Base-by-base conservation (phyloP, 495 filamentous ascomycete species). In the Xylaria curta region DNA sequence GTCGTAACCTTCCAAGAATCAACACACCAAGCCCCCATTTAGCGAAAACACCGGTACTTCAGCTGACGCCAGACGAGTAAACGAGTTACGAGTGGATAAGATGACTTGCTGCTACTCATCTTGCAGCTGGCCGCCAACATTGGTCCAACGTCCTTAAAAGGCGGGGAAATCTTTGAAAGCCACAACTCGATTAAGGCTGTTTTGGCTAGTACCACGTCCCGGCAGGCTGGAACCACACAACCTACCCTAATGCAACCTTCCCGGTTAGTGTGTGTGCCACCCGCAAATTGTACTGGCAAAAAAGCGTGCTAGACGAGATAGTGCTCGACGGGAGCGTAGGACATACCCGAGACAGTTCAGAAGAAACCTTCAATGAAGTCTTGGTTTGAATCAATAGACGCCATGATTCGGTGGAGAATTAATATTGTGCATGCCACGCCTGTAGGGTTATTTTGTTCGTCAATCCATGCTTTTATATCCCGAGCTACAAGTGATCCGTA, bases 181-280 rank as follows among this genome's bases (percentile, higher is more conserved):
- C 66, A 61, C 54, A 47, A 38, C 24, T 13, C 31, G 44, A 69
- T 69, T 61, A 33, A 46, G 54, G 53, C 38, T 44, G 38, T 63
- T 26, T 40, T 69, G 31, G 40, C 40, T 38, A 28, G 19, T 26
- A 24, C 17, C 33, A 12, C 58, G 68, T 61, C 68, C 68, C 68
- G 46, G 68, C 68, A 51, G 68, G 44, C 68, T 70, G 68, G 68
- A 40, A 70, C 68, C 56, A 61, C 42, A 42, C 44, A 69, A 61
- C 53, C 54, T 69, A 61, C 66, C 54, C 66, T 62, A 70, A 70
- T 70, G 44, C 44, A 31, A 70, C 54, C 68, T 62, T 63, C 58
- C 58, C 68, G 28, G 44, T 44, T 61, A 31, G n/a, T 44, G 66
- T 38, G 38, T 47, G 53, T 61, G 42, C 58, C n/a, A 15, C n/a